Percentiles rank a stretch among this genome's conserved stretches.
Evolutionary conservation across 257 asterid genomes (phyloP).

Genomic region (Przewalskia tangutica): DNA sequence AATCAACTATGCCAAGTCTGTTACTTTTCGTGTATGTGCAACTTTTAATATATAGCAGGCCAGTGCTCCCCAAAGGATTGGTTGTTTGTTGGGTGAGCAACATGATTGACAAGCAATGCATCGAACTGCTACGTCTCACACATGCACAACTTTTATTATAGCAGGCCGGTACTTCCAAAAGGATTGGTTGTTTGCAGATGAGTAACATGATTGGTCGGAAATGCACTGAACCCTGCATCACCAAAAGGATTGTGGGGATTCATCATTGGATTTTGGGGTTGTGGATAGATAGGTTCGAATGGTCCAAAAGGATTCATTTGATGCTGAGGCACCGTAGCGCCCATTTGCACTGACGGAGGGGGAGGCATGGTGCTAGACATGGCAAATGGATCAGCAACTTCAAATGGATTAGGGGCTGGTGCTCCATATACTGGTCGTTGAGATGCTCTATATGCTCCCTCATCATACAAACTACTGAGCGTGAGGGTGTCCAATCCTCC

Average conservation of each 20-base stretch:
- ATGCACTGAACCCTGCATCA: slow-evolving; percentile 54
- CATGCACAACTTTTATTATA: slow-evolving; percentile 20
- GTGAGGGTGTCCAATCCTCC: slow-evolving; percentile 93
- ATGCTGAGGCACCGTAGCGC: slow-evolving; percentile 27
- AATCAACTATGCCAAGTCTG: slow-evolving; percentile 34
- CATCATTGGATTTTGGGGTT: slow-evolving; percentile 32
- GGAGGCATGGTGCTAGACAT: slow-evolving; percentile 34
- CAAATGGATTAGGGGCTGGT: slow-evolving; percentile 92
- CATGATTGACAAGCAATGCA: slow-evolving; percentile 39
- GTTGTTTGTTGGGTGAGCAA: background rate
- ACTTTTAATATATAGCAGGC: background rate
- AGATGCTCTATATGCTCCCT: slow-evolving; percentile 82
- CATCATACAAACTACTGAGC: slow-evolving; percentile 76
- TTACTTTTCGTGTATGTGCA: slow-evolving; percentile 21
- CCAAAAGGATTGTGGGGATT: slow-evolving; percentile 72
- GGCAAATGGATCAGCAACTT: slow-evolving; percentile 64
- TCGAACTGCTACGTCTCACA: background rate
- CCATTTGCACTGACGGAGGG: slow-evolving; percentile 48
- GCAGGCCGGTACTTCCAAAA: slow-evolving; percentile 56
- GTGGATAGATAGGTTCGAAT: slow-evolving; percentile 54
- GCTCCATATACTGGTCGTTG: slow-evolving; percentile 82
- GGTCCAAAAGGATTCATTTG: slow-evolving; percentile 75
- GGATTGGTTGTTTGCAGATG: slow-evolving; percentile 65
- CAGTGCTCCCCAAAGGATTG: slow-evolving; percentile 56
- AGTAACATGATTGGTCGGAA: slow-evolving; percentile 34